Conservation (phyloP, 768 basidiomycete genomes). For the Megacollybia marginata region DNA sequence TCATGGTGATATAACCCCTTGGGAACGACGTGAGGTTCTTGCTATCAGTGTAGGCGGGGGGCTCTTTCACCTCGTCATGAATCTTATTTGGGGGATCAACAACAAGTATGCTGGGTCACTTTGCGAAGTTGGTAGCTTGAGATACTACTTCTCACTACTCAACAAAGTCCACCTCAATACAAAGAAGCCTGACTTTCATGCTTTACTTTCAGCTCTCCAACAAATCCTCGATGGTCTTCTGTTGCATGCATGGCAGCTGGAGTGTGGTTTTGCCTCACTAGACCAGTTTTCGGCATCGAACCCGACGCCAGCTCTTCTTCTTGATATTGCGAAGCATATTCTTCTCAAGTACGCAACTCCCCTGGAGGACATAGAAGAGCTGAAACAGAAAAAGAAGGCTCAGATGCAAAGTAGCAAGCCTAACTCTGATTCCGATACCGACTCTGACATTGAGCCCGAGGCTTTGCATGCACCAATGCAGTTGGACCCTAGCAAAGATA, state of each 20-base stretch:
- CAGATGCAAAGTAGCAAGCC: no score
- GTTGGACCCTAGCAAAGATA: no score
- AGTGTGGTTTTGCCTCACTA: constrained; percentile 10
- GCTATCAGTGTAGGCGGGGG: no score
- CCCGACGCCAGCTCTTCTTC: constrained; percentile 16
- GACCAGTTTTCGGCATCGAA: constrained; percentile 15
- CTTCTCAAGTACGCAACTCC: constrained; percentile 15
- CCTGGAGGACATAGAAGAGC: no score
- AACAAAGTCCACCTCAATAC: constrained; percentile 22
- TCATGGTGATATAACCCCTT: constrained; percentile 13
- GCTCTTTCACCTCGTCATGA: constrained; percentile 26
- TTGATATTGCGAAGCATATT: constrained; percentile 12
- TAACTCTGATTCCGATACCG: no score
- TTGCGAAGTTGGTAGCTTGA: constrained; percentile 2
- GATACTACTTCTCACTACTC: no score
- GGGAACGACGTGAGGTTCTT: constrained; percentile 12
- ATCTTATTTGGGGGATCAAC: constrained; percentile 24
- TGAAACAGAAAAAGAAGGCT: no score
- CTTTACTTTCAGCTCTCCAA: constrained; percentile 15
- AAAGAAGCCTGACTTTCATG: constrained; percentile 27
- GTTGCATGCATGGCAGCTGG: constrained; percentile 21
- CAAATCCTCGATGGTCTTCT: constrained; percentile 27
- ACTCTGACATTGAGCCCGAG: no score
- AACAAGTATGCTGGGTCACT: constrained; percentile 20
- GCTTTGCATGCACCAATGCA: no score